Conservation (phyloP, 1,139 yeast genomes). For the Pichia sp. region DNA sequence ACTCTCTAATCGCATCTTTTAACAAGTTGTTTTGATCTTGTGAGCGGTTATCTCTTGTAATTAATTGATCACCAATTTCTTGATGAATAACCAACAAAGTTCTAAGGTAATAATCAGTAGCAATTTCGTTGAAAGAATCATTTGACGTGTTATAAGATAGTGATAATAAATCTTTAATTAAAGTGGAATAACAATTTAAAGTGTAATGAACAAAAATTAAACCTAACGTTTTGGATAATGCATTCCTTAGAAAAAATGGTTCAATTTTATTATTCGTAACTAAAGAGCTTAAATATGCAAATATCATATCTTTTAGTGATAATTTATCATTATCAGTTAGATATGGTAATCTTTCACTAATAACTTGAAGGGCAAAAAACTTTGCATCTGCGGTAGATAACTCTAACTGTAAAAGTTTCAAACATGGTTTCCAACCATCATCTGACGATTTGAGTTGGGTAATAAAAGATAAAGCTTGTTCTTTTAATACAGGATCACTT, state of each 20-base stretch:
- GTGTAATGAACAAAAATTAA: slow-evolving; percentile 66
- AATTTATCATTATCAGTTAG: slow-evolving; percentile 43
- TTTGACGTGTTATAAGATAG: slow-evolving; percentile 29
- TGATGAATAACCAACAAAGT: slow-evolving; percentile 71
- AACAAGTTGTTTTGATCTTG: slow-evolving; percentile 63
- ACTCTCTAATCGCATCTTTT: slow-evolving; percentile 75
- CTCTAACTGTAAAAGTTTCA: slow-evolving; percentile 43
- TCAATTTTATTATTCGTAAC: slow-evolving; percentile 37
- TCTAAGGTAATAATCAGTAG: slow-evolving; percentile 73
- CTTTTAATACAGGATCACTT: slow-evolving; percentile 62
- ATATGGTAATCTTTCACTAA: slow-evolving; percentile 55
- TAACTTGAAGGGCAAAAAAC: slow-evolving; percentile 78
- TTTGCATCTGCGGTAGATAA: slow-evolving; percentile 42
- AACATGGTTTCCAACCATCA: slow-evolving; percentile 76
- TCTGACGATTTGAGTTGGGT: slow-evolving; percentile 67
- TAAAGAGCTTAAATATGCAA: slow-evolving; percentile 34
- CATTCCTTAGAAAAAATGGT: slow-evolving; percentile 66
- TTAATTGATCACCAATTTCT: slow-evolving; percentile 89
- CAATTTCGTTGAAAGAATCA: slow-evolving; percentile 37
- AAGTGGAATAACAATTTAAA: slow-evolving; percentile 53
- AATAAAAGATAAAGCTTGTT: slow-evolving; percentile 80
- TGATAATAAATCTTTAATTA: slow-evolving; percentile 59
- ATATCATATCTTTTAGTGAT: slow-evolving; percentile 38
- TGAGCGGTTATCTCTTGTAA: slow-evolving; percentile 55
- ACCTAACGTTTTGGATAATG: slow-evolving; percentile 68